phyloP scores from a whole-genome alignment of 2,329 filamentous ascomycete genomes.

The Fusarium compactum region DNA sequence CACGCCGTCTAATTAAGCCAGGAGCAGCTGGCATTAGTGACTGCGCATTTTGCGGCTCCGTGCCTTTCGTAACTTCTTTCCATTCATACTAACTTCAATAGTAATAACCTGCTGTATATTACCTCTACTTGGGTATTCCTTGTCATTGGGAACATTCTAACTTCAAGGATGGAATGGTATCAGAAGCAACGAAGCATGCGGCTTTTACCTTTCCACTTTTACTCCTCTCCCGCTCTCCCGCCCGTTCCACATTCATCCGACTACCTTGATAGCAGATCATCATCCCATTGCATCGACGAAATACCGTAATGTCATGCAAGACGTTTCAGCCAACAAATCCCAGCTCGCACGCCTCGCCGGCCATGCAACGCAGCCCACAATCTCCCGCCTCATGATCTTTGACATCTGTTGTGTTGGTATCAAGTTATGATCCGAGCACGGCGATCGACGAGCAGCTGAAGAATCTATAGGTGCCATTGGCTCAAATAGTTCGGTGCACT shows the following conservation, averaged over 20 bases:
- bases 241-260: slow-evolving; percentile 1
- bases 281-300: slow-evolving; percentile 6
- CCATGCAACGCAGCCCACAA: slow-evolving; percentile 22
- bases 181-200: slow-evolving; percentile 3
- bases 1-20: not conserved
- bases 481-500: slow-evolving; percentile 20
- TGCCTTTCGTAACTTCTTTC: not conserved
- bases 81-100: not conserved
- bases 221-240: slow-evolving; percentile 1
- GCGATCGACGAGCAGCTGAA: slow-evolving; percentile 30
- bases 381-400: slow-evolving; percentile 34
- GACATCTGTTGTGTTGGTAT: slow-evolving; percentile 36
- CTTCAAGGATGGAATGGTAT: not conserved
- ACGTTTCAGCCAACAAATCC: not conserved
- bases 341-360: slow-evolving; percentile 11
- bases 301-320: not conserved
- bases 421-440: slow-evolving; percentile 40
- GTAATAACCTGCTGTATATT: not conserved
- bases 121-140: slow-evolving; percentile 5
- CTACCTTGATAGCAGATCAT: slow-evolving; percentile 13
- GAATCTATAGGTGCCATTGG: slow-evolving; percentile 14
- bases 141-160: slow-evolving; percentile 12
- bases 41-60: not conserved
- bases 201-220: slow-evolving; percentile 8
- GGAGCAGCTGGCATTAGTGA: not conserved